Percentiles rank a stretch among this genome's conserved stretches.
phyloP scores from a whole-genome alignment of 208 protist species.

The Strigomonas oncopelti region DNA sequence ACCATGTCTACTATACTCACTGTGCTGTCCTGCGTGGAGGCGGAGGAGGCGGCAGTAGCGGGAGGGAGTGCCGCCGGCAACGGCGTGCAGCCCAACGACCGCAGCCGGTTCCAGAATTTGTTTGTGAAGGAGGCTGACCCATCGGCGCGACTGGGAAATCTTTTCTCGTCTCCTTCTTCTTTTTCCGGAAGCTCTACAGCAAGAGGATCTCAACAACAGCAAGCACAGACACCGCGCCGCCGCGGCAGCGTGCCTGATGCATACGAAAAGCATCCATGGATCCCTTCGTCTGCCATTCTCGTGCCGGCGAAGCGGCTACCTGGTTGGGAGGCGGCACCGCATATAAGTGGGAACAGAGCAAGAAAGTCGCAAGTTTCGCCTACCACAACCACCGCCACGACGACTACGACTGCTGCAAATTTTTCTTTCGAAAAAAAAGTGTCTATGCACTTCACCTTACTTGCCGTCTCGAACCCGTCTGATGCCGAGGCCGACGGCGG shows the following conservation, averaged over 20 bases:
- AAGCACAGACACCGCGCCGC: no score
- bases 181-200: no score
- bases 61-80: not conserved
- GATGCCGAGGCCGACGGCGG: no score
- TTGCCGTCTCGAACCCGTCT: not conserved
- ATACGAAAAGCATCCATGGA: not conserved
- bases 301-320: not conserved
- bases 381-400: no score
- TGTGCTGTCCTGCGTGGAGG: constrained; percentile 15
- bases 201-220: not conserved
- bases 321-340: not conserved
- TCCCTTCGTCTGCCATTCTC: not conserved
- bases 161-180: no score
- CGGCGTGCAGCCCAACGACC: not conserved
- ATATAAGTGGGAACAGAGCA: no score
- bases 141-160: not conserved
- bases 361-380: no score
- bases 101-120: not conserved
- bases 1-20: constrained; percentile 15
- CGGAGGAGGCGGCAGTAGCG: constrained; percentile 6
- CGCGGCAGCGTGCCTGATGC: not conserved
- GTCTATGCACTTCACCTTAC: not conserved
- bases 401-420: no score
- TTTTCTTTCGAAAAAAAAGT: not conserved
- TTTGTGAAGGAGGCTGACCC: not conserved